phyloP scores from a whole-genome alignment of 2,329 filamentous ascomycete genomes.

The Sporothrix sp. region DNA sequence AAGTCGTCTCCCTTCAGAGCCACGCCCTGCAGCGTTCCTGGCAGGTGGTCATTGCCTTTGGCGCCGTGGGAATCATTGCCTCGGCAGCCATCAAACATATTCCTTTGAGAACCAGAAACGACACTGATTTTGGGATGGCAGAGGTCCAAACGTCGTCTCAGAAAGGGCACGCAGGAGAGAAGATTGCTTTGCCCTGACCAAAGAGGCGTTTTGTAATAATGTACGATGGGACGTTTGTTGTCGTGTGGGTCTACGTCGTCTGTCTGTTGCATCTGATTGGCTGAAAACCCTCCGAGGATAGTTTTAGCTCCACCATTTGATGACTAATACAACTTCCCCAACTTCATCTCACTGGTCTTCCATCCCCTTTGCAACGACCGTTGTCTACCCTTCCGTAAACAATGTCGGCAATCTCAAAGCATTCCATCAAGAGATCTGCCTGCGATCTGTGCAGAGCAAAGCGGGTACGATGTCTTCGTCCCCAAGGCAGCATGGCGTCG shows the following conservation, averaged over 20 bases:
- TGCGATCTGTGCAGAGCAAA: conserved; percentile 4
- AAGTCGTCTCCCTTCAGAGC: neutral
- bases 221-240: too few relatives aligned
- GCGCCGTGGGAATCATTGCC: neutral
- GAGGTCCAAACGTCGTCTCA: too few relatives aligned
- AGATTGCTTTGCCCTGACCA: too few relatives aligned
- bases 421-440: neutral
- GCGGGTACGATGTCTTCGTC: neutral
- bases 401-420: too few relatives aligned
- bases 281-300: conserved; percentile 1
- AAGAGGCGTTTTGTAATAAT: too few relatives aligned
- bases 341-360: too few relatives aligned
- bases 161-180: neutral
- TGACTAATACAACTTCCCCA: too few relatives aligned
- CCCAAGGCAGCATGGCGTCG: neutral
- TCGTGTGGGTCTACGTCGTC: too few relatives aligned
- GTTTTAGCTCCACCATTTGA: neutral
- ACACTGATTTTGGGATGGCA: neutral
- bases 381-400: too few relatives aligned
- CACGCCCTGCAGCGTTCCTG: neutral
- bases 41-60: conserved; percentile 1
- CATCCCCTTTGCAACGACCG: too few relatives aligned
- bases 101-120: neutral
- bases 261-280: too few relatives aligned
- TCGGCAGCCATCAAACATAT: neutral